Conservation (phyloP, 2,329 filamentous ascomycete species). For the Aspergillus fischeri region DNA sequence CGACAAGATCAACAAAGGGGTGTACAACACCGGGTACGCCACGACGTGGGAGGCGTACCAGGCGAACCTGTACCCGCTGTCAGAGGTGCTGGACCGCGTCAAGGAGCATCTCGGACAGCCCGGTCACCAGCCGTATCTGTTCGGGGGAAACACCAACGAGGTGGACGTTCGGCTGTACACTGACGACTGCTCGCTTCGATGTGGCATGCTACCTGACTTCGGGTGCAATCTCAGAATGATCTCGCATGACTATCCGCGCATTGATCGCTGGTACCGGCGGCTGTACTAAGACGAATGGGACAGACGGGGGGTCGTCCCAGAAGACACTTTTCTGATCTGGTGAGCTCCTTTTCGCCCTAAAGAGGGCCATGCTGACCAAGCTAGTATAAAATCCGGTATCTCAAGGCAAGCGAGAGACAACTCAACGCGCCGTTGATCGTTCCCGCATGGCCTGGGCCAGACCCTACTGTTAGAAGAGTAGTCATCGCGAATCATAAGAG, state of each 20-base stretch:
- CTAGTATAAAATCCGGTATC: conserved; percentile 27
- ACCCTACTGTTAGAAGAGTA: conserved; percentile 15
- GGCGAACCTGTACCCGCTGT: conserved; percentile 62
- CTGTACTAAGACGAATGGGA: conserved; percentile 46
- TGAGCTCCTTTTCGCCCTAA: conserved; percentile 16
- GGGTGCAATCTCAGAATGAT: conserved; percentile 66
- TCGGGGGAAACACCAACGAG: conserved; percentile 70
- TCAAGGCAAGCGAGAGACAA: conserved; percentile 14
- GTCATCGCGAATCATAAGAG: not conserved
- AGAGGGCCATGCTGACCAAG: no score
- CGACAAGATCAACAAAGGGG: conserved; percentile 52
- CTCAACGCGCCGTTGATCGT: conserved; percentile 18
- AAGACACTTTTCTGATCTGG: conserved; percentile 43
- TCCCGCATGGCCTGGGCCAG: conserved; percentile 24
- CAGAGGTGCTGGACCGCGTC: conserved; percentile 66
- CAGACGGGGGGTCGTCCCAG: conserved; percentile 41
- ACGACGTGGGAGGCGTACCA: conserved; percentile 74
- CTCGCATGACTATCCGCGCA: conserved; percentile 53
- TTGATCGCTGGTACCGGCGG: conserved; percentile 45
- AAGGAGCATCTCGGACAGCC: conserved; percentile 61
- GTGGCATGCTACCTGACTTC: conserved; percentile 74
- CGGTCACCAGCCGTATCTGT: conserved; percentile 61
- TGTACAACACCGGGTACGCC: conserved; percentile 67
- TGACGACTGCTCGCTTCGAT: conserved; percentile 64
- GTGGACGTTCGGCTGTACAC: conserved; percentile 70